Base-by-base conservation (phyloP, 306 rosid species). In the Albizia julibrissin region DNA sequence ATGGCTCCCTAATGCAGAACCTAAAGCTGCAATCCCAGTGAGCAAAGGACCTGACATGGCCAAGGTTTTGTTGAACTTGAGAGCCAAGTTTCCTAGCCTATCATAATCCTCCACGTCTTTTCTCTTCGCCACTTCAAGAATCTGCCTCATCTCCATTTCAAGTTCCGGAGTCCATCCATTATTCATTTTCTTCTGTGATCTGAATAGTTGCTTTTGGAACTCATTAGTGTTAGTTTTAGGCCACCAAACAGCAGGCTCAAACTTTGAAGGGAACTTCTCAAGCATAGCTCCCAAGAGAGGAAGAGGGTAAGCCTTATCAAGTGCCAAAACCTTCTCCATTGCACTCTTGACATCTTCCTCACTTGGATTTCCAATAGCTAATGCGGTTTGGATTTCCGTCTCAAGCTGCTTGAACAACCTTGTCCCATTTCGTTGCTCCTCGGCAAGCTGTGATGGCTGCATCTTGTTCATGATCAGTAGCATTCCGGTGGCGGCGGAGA, bases 161-260 rank as follows among this genome's bases (percentile, higher is more conserved):
- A 86, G 78, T 15, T 82, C 87, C 0, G 81, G 76, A 39, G 73
- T 88, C 94, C 93, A 92, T 16, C 97, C 94, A 15, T 92, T 92
- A 70, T 89, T 89, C 0, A 9, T 62, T 16, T 72, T 42, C 26
- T 49, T 72, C 18, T 79, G 1, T 2, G 24, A 26, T 40, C 31
- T 42, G n/a, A n/a, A 0, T 16, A 22, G 62, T 66, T 77, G 24
- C 26, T n/a, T 31, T 10, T 72, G 75, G 2, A 70, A 44, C 3
- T 27, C 19, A 1, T 27, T 62, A 5, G 19, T 62, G 4, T 14
- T 29, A 13, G 39, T 0, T 43, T 76, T 59, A 27, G 94, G 92
- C 96, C 92, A 91, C 93, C 96, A 91, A 67, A 76, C 84, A 29
- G 93, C 89, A 0, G 92, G 91, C 78, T 91, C 90, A 22, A 66